A percentile compares a stretch with the other conserved stretches of the same genome.
Evolutionary conservation across 805 yeast genomes (phyloP).

Genomic region (Kluyveromyces starmeri): DNA sequence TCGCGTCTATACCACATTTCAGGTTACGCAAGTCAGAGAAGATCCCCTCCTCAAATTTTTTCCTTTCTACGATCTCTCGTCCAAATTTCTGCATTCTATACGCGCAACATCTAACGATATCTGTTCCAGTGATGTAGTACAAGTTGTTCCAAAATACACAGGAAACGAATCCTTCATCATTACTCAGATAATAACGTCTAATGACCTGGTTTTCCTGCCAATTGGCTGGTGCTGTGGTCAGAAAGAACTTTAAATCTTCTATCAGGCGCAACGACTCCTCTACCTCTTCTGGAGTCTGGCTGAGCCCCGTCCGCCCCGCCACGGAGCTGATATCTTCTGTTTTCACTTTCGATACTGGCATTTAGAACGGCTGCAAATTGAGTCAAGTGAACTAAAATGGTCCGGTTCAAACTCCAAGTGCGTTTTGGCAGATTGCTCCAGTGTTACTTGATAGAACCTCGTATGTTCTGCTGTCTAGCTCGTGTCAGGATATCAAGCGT

Average conservation of each 20-base stretch:
- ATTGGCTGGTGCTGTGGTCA: slow-evolving; percentile 89
- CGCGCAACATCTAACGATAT: slow-evolving; percentile 84
- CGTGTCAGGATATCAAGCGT: no score
- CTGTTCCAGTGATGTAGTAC: slow-evolving; percentile 90
- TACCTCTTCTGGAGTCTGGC: slow-evolving; percentile 18
- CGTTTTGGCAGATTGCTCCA: no score
- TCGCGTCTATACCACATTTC: slow-evolving; percentile 80
- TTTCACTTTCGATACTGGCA: slow-evolving; percentile 2
- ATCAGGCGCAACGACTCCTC: slow-evolving; percentile 53
- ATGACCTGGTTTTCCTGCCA: slow-evolving; percentile 88
- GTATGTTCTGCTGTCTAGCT: no score
- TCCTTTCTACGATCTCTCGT: slow-evolving; percentile 70
- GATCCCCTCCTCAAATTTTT: slow-evolving; percentile 94
- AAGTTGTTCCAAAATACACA: slow-evolving; percentile 90
- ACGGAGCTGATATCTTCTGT: slow-evolving; percentile 6
- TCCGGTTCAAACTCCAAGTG: no score
- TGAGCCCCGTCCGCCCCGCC: background rate
- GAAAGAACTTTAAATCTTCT: slow-evolving; percentile 74
- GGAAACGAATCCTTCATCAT: slow-evolving; percentile 84
- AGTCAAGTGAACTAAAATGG: no score
- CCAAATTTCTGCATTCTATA: slow-evolving; percentile 89
- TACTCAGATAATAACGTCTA: slow-evolving; percentile 73
- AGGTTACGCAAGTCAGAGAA: slow-evolving; percentile 83
- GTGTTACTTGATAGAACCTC: no score
- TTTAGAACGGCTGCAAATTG: background rate